Base-by-base conservation (phyloP, 1,284 basidiomycete species). In the Anthracocystis panici-leucophaei region DNA sequence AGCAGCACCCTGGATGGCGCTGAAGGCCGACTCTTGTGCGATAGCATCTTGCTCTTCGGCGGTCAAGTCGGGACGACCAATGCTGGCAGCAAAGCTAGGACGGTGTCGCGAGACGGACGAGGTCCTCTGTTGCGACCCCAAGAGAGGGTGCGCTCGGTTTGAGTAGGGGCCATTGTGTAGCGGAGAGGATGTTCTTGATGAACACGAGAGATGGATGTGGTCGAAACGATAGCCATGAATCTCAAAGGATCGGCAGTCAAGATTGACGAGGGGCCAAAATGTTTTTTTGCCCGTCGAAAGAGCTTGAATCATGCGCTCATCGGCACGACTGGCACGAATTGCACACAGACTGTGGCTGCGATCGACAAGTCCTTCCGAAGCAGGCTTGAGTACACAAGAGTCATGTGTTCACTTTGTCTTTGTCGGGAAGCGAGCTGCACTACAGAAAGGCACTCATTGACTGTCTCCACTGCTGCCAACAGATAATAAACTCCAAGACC, bases 1-100 rank as follows among this genome's bases (percentile, higher is more conserved):
- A 7, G 78, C 52, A 1, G 80, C 81, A 50, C 76, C 81, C 49
- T 77, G 76, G 58, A 83, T 73, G 41, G 81, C 81, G 54, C 73
- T 72, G 54, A 82, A 83, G 50, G 76, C 81, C 49, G 70, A 75
- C 62, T 83, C 81, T n/a, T 83, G 82, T 16, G 81, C 81, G 46
- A 82, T 67, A 11, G 69, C 61, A 51, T 81, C 82, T 29, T 80
- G 74, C 50, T 81, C 82, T 11, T 76, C 71, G 20, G 64, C 70
- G 27, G 68, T 75, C 44, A 71, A 60, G 31, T 75, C 62, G 33
- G 69, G 74, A 20, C 68, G 65, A 41, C 68, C 74, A 20, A 76
- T 72, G 62, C 74, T 76, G 61, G 64, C 74, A 12, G 57, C 74
- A 40, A 72, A 76, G 57, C 74, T 71, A 27, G 73, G 68, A 41